Evolutionary conservation across 805 yeast species (phyloP).

Genomic region (Candida lessepsii): DNA sequence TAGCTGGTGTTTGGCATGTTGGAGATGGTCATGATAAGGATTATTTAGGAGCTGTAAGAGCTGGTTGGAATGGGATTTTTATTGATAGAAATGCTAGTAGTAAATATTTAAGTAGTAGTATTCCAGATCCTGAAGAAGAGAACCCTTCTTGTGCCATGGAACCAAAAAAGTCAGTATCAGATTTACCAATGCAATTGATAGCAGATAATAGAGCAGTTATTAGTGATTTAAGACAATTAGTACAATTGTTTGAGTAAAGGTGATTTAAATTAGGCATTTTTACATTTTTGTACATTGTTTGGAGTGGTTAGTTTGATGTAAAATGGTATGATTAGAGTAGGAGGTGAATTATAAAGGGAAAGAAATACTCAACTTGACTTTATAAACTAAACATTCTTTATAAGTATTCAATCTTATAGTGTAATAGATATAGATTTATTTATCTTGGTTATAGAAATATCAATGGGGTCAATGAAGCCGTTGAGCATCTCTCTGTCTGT

Average conservation of each 20-base stretch:
- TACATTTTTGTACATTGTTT: no score
- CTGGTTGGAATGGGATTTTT: slow-evolving; percentile 64
- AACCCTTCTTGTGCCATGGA: slow-evolving; percentile 15
- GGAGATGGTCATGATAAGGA: slow-evolving; percentile 65
- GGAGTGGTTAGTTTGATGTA: no score
- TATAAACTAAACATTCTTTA: no score
- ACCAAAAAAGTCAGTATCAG: slow-evolving; percentile 9
- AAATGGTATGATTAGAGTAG: no score
- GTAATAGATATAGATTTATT: no score
- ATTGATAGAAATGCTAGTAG: slow-evolving; percentile 42
- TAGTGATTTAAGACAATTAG: slow-evolving; percentile 17
- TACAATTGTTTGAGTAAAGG: slow-evolving; percentile 1
- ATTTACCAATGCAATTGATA: slow-evolving; percentile 18
- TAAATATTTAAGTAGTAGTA: slow-evolving; percentile 14
- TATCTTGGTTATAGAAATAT: no score
- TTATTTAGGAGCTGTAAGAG: slow-evolving; percentile 45
- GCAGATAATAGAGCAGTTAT: slow-evolving; percentile 35
- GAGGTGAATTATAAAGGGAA: no score
- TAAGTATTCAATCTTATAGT: no score
- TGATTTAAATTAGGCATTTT: no score
- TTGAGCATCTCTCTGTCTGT: no score
- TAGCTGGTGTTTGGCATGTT: slow-evolving; percentile 53
- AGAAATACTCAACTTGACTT: no score
- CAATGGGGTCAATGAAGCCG: no score
- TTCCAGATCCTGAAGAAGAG: slow-evolving; percentile 14